Conservation (phyloP, 2,329 filamentous ascomycete species). For the Davidsoniella virescens region DNA sequence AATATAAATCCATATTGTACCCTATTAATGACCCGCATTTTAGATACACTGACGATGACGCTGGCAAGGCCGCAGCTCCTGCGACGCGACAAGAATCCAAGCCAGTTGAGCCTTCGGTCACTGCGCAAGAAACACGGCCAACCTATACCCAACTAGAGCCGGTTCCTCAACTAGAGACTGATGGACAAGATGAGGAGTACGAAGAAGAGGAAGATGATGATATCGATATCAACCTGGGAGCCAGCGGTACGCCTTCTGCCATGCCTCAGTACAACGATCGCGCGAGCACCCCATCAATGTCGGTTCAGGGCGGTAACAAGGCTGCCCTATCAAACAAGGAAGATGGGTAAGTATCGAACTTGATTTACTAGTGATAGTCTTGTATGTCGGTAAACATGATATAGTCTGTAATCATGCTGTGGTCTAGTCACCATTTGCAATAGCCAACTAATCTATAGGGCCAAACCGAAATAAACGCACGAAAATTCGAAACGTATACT, state of each 20-base stretch:
- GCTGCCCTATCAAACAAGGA: slow-evolving; percentile 38
- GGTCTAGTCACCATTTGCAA: no score
- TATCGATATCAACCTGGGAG: slow-evolving; percentile 42
- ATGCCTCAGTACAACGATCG: slow-evolving; percentile 18
- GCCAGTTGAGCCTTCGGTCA: neutral
- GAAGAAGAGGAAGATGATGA: slow-evolving; percentile 34
- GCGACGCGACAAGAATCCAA: neutral
- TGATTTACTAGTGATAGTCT: neutral
- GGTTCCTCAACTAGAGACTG: slow-evolving; percentile 19
- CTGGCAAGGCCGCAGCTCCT: slow-evolving; percentile 11
- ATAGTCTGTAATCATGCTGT: no score
- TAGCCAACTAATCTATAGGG: no score
- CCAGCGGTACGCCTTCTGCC: slow-evolving; percentile 15
- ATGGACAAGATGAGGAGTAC: slow-evolving; percentile 28
- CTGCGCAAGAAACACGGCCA: neutral
- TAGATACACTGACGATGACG: slow-evolving; percentile 14
- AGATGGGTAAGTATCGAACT: slow-evolving; percentile 25
- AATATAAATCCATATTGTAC: neutral
- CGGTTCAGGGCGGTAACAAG: slow-evolving; percentile 26
- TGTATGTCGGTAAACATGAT: no score
- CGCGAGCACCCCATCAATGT: slow-evolving; percentile 17
- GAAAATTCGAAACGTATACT: no score
- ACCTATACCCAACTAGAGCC: slow-evolving; percentile 15
- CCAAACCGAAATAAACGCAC: no score
- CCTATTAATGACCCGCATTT: neutral